Evolutionary conservation across 148 eudicot species (phyloP), one percentile per base, ranked within the genome.

Genomic region (Rhododendron williamsianum): DNA sequence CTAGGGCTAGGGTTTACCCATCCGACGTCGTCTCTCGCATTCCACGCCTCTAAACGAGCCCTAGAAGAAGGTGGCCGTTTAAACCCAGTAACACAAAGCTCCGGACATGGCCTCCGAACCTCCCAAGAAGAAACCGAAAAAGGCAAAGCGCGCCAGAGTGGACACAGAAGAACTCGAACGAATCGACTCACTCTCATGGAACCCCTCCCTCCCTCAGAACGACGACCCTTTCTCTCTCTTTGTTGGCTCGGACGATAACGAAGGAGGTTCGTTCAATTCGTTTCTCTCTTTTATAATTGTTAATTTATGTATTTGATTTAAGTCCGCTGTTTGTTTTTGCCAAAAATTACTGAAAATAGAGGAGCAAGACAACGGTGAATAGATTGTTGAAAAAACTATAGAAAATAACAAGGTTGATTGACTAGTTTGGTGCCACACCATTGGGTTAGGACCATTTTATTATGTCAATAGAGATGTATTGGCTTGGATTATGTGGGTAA

Each of bases 181-280:
- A 18, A 19, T 94, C 67, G 91, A 93, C 41, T 84, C 92, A 4
- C 94, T 95, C 4, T 91, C 88, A 8, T 95, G 97, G 98, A 93
- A 90, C 85, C 81, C 94, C 2, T 89, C 98, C 38, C 85, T 92
- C 30, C 78, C 93, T 13, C 87, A 54, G 9, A 72, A 23, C n/a
- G 91, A 90, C 48, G 94, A 93, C 65, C 76, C 91, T 16, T 92
- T 93, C 86, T 87, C 95, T 85, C 52, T 91, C 60, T 81, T 94
- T 60, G 51, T 87, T 21, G 90, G 92, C 87, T 84, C 91, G 6
- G 92, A 92, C 58, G 90, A 91, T 30, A 87, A 83, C 48, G 94
- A 94, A 71, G 97, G 98, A 92, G 98, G 98, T 95, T 46, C 27
- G 84, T 76, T 46, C 65, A 19, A 58, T 6, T 35, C 11, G 3